Evolutionary conservation across 2,329 filamentous ascomycete genomes (phyloP).

Genomic region (Nannizziopsis barbatae): DNA sequence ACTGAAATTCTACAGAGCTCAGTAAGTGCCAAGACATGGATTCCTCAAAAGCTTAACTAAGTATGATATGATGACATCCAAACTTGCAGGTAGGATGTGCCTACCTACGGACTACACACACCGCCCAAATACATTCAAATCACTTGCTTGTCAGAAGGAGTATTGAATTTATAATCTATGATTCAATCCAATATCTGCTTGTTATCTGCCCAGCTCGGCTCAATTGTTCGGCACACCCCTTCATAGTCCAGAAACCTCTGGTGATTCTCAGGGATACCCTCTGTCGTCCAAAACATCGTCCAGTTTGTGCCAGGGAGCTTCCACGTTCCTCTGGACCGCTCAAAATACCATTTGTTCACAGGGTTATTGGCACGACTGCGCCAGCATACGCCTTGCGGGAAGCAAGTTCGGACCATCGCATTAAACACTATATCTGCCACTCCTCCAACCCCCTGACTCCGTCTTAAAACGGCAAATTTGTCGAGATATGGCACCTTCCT

Average conservation of each 20-base stretch:
- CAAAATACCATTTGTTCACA: slow-evolving; percentile 99
- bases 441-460: slow-evolving; percentile 77
- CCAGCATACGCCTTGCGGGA: slow-evolving; percentile 86
- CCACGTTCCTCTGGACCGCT: slow-evolving; percentile 70
- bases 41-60: too few relatives aligned
- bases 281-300: slow-evolving; percentile 98
- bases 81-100: too few relatives aligned
- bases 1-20: too few relatives aligned
- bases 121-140: too few relatives aligned
- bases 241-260: slow-evolving; percentile 57
- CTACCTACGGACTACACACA: too few relatives aligned
- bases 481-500: slow-evolving; percentile 85
- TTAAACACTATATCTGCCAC: slow-evolving; percentile 96
- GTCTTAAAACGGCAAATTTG: slow-evolving; percentile 89
- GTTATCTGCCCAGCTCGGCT: slow-evolving; percentile 39
- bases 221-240: slow-evolving; percentile 56
- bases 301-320: slow-evolving; percentile 74
- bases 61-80: not conserved
- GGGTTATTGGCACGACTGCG: slow-evolving; percentile 80
- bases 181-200: slow-evolving; percentile 44
- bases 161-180: too few relatives aligned
- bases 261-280: slow-evolving; percentile 45
- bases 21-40: too few relatives aligned
- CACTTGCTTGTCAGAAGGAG: too few relatives aligned
- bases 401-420: slow-evolving; percentile 81